A percentile compares a stretch with the other conserved stretches of the same genome.
Evolutionary conservation across 176 grass and related monocot genomes (phyloP).

Genomic region (Carex scoparia): DNA sequence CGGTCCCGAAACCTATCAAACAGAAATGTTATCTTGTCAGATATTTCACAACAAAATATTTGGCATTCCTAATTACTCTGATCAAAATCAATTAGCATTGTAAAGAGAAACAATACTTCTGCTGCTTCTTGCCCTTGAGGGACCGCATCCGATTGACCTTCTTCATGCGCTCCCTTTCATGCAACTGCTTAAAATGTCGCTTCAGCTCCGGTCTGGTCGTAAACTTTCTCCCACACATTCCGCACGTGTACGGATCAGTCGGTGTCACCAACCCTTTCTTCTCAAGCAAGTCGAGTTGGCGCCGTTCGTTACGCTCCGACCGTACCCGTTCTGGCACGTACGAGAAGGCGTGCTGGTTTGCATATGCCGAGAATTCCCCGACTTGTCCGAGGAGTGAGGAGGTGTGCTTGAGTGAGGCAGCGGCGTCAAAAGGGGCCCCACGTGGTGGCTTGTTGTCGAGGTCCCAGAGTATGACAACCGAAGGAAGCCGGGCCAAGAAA

Average conservation of each 20-base stretch:
- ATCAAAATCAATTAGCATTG: background rate
- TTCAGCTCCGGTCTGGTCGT: conserved; percentile 71
- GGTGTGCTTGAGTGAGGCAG: conserved; percentile 45
- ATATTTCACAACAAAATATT: background rate
- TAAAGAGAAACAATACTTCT: conserved; percentile 30
- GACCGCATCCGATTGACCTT: conserved; percentile 71
- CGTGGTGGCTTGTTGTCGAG: conserved; percentile 96
- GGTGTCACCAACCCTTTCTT: conserved; percentile 41
- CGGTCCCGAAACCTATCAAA: conserved; percentile 48
- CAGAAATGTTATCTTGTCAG: background rate
- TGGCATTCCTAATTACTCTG: conserved; percentile 3
- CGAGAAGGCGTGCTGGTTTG: conserved; percentile 80
- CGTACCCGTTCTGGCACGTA: conserved; percentile 69
- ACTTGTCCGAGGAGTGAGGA: conserved; percentile 72
- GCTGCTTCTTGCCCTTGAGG: conserved; percentile 96
- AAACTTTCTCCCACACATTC: conserved; percentile 82
- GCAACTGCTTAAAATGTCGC: conserved; percentile 91
- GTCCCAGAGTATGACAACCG: conserved; percentile 77
- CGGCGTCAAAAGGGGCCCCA: conserved; percentile 60
- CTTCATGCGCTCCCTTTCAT: conserved; percentile 92
- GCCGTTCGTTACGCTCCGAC: conserved; percentile 59
- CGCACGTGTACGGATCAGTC: conserved; percentile 55
- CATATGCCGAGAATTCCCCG: conserved; percentile 71
- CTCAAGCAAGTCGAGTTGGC: conserved; percentile 58
- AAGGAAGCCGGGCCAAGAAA: conserved; percentile 39